These are phyloP conservation scores for Dendrocalamus sinicus DNA, from an alignment of 176 grass and related monocot species.

Conservation along the genomic window DNA sequence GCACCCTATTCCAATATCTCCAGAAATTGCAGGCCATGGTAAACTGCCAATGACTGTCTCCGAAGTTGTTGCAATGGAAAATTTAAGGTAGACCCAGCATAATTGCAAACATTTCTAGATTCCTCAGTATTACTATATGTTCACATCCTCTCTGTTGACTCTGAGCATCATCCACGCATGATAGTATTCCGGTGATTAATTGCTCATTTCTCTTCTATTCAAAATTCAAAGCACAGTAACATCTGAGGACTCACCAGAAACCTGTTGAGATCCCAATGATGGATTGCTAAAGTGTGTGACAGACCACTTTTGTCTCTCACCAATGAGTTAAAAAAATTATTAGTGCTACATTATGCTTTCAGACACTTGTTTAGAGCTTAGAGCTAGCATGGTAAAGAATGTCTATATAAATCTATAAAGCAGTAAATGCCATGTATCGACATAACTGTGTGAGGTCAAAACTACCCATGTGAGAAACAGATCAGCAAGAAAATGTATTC, in stretches of 20 bases:
- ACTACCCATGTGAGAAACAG: neutral
- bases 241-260: neutral
- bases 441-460: neutral
- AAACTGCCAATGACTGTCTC: neutral
- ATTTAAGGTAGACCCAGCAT: neutral
- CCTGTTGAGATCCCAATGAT: conserved; percentile 21
- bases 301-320: neutral
- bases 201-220: neutral
- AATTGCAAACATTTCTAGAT: neutral
- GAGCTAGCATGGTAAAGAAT: conserved; percentile 27
- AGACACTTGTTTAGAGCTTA: conserved; percentile 1
- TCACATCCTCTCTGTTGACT: neutral
- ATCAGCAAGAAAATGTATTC: conserved; percentile 9
- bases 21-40: neutral
- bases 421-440: conserved; percentile 1
- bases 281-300: neutral
- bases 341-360: conserved; percentile 3
- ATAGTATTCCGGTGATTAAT: conserved; percentile 6
- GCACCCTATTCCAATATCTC: neutral
- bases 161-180: neutral
- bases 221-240: conserved; percentile 1
- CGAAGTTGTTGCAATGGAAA: neutral
- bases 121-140: neutral
- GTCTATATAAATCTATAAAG: neutral
- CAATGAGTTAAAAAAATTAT: neutral